phyloP scores from a whole-genome alignment of 345 rosid species.

The Garcia nutans region DNA sequence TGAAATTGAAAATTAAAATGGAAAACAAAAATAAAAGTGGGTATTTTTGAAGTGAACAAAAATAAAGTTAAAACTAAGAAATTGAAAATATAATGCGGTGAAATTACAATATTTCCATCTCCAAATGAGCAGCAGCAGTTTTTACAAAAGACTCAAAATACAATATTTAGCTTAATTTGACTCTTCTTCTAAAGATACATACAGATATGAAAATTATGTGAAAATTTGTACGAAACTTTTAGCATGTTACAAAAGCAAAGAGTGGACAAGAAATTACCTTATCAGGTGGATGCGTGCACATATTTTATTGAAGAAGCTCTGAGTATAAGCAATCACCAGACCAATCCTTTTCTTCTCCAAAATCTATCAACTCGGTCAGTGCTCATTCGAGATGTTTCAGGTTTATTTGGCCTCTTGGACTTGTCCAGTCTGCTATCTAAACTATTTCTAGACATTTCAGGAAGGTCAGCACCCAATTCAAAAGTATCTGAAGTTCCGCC shows the following conservation, averaged over 20 bases:
- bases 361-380: slow-evolving; percentile 78
- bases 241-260: slow-evolving; percentile 19
- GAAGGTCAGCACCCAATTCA: slow-evolving; percentile 65
- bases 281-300: slow-evolving; percentile 17
- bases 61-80: too few species aligned
- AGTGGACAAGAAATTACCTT: slow-evolving; percentile 27
- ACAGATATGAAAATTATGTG: slow-evolving; percentile 29
- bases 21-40: too few species aligned
- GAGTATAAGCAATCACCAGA: slow-evolving; percentile 59
- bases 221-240: slow-evolving; percentile 22
- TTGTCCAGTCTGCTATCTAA: slow-evolving; percentile 93
- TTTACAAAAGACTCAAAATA: slow-evolving; percentile 25
- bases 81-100: too few species aligned
- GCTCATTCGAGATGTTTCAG: slow-evolving; percentile 94
- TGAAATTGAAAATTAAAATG: too few species aligned
- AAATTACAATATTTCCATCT: not conserved
- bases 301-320: slow-evolving; percentile 32
- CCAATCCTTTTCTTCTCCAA: slow-evolving; percentile 65
- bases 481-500: slow-evolving; percentile 62
- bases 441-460: slow-evolving; percentile 88
- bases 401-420: slow-evolving; percentile 77
- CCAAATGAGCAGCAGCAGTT: slow-evolving; percentile 9
- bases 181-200: slow-evolving; percentile 25
- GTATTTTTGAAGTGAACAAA: too few species aligned
- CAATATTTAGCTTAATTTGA: slow-evolving; percentile 20